A percentile compares a stretch with the other conserved stretches of the same genome.
These are phyloP conservation scores for Wallacemonas sp. DNA, from an alignment of 208 protist species.

Conservation along the genomic window DNA sequence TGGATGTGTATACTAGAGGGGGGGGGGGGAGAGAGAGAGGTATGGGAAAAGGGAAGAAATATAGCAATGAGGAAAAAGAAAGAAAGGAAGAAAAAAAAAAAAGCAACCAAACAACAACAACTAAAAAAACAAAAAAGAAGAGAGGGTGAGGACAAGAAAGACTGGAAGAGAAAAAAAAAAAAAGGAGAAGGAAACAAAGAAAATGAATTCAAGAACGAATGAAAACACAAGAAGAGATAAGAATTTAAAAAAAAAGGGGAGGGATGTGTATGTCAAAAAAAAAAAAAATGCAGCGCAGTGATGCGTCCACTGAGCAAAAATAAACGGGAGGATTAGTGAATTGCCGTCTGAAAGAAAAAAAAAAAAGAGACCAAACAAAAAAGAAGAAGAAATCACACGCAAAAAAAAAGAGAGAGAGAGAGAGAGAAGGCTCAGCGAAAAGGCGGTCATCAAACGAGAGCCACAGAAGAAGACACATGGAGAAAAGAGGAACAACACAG, in stretches of 20 bases:
- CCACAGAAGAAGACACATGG: too few species aligned
- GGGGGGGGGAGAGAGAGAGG: not conserved
- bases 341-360: slow-evolving; percentile 13
- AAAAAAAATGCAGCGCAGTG: too few species aligned
- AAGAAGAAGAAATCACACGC: not conserved
- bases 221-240: not conserved
- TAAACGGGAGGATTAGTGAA: too few species aligned
- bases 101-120: not conserved
- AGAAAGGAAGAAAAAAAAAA: not conserved
- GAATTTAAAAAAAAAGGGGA: not conserved
- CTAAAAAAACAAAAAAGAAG: too few species aligned
- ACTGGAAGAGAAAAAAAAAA: not conserved
- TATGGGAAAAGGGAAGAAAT: slow-evolving; percentile 2
- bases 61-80: not conserved
- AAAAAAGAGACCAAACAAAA: not conserved
- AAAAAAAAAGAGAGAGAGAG: not conserved
- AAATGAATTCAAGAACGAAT: too few species aligned
- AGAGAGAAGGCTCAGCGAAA: too few species aligned
- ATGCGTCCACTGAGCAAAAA: too few species aligned
- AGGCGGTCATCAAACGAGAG: too few species aligned
- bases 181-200: slow-evolving; percentile 14
- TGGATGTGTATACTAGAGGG: not conserved
- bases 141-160: not conserved
- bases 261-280: too few species aligned
- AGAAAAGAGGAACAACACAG: too few species aligned